Percentiles rank a stretch among this genome's conserved stretches.
phyloP scores from a whole-genome alignment of 129 eudicot genomes.

The Lactuca sativa region DNA sequence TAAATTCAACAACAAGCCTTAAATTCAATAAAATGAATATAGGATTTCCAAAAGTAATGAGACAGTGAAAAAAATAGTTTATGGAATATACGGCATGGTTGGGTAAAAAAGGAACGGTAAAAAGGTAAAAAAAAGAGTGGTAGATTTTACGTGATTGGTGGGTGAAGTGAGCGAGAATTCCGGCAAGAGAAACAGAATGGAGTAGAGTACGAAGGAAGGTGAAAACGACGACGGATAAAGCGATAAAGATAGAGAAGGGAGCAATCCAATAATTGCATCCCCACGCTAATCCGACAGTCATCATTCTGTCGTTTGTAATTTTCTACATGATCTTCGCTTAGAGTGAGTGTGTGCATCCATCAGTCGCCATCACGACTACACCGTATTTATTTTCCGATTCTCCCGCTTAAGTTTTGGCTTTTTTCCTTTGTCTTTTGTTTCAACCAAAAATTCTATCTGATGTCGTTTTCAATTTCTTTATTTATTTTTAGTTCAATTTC shows the following conservation, averaged over 20 bases:
- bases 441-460: slow-evolving; percentile 8
- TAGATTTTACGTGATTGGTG: slow-evolving; percentile 28
- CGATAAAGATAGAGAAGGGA: slow-evolving; percentile 15
- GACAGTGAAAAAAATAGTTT: not conserved
- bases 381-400: slow-evolving; percentile 28
- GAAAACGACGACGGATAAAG: slow-evolving; percentile 38
- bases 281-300: slow-evolving; percentile 71
- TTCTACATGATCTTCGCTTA: slow-evolving; percentile 27
- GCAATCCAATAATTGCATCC: slow-evolving; percentile 59
- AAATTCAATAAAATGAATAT: not conserved
- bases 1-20: not conserved
- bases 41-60: not conserved
- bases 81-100: not conserved
- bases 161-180: slow-evolving; percentile 45
- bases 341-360: slow-evolving; percentile 35
- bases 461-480: slow-evolving; percentile 4
- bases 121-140: not conserved
- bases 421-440: slow-evolving; percentile 31
- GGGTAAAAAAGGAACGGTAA: slow-evolving; percentile 14
- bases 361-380: slow-evolving; percentile 35
- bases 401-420: slow-evolving; percentile 34
- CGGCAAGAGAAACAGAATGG: slow-evolving; percentile 39
- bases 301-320: slow-evolving; percentile 42
- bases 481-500: not conserved
- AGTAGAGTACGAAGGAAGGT: not conserved